phyloP scores from a whole-genome alignment of 257 asterid species.

The Lithospermum erythrorhizon region DNA sequence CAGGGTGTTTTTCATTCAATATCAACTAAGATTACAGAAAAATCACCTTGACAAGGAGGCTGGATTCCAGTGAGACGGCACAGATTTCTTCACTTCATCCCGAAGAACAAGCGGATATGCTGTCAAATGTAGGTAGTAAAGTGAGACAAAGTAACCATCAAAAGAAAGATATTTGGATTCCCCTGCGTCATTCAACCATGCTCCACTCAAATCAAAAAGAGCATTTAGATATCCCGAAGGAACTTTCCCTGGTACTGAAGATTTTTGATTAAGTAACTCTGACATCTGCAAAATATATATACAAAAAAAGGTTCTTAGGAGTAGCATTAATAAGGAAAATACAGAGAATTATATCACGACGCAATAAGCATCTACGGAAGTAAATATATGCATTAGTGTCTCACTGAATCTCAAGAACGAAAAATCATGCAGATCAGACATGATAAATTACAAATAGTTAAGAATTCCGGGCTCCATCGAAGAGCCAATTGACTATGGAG shows the following conservation, averaged over 20 bases:
- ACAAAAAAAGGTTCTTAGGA: not conserved
- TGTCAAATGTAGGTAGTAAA: conserved; percentile 76
- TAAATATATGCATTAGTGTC: too few relatives aligned
- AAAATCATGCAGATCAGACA: too few relatives aligned
- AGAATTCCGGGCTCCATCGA: too few relatives aligned
- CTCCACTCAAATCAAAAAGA: conserved; percentile 76
- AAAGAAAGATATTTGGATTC: conserved; percentile 78
- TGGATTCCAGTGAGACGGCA: conserved; percentile 93
- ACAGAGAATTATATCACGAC: too few relatives aligned
- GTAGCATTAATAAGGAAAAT: not conserved
- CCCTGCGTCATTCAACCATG: conserved; percentile 87
- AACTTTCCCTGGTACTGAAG: conserved; percentile 84
- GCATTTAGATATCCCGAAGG: conserved; percentile 91
- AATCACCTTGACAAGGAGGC: conserved; percentile 71
- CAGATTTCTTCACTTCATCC: conserved; percentile 85
- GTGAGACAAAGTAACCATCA: conserved; percentile 89
- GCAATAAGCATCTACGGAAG: too few relatives aligned
- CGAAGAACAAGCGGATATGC: conserved; percentile 76
- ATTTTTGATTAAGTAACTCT: conserved; percentile 81
- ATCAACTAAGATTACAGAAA: conserved; percentile 3
- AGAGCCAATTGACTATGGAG: too few relatives aligned
- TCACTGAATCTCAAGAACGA: too few relatives aligned
- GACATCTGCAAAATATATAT: conserved; percentile 61
- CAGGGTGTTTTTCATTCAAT: too few relatives aligned
- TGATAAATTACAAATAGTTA: too few relatives aligned